A percentile compares a stretch with the other conserved stretches of the same genome.
Evolutionary conservation across 192 early-diverging fungal species (phyloP).

Genomic region (Entophlyctis helioformis): DNA sequence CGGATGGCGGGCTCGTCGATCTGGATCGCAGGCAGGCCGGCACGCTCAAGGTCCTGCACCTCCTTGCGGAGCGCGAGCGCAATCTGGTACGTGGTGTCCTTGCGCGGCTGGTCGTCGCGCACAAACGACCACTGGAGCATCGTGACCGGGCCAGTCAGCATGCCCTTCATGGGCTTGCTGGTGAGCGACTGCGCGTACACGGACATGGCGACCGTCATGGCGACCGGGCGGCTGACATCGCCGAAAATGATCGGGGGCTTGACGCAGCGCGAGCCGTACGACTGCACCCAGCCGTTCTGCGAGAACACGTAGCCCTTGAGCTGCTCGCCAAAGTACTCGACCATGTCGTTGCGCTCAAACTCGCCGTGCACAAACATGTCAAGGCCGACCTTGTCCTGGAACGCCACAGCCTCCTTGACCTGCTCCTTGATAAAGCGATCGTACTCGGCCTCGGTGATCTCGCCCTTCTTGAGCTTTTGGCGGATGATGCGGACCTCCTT

Average conservation of each 20-base stretch:
- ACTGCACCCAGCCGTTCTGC: slow-evolving; percentile 94
- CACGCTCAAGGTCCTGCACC: slow-evolving; percentile 84
- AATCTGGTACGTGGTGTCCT: slow-evolving; percentile 73
- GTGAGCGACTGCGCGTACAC: slow-evolving; percentile 83
- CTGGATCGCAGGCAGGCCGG: slow-evolving; percentile 89
- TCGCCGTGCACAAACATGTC: slow-evolving; percentile 98
- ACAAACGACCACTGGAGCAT: slow-evolving; percentile 99
- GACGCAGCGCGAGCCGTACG: slow-evolving; percentile 92
- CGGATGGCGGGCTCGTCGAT: slow-evolving; percentile 99
- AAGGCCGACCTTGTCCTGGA: slow-evolving; percentile 80
- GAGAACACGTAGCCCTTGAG: slow-evolving; percentile 90
- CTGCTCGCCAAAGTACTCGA: slow-evolving; percentile 95
- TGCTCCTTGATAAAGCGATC: slow-evolving; percentile 72
- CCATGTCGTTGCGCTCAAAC: slow-evolving; percentile 75
- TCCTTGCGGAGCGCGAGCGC: slow-evolving; percentile 94
- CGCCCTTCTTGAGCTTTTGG: slow-evolving; percentile 79
- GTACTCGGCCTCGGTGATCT: slow-evolving; percentile 56
- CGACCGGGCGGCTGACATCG: slow-evolving; percentile 77
- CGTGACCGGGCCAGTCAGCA: slow-evolving; percentile 97
- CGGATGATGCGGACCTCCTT: slow-evolving; percentile 90
- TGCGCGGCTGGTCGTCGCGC: slow-evolving; percentile 88
- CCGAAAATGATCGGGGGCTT: slow-evolving; percentile 97
- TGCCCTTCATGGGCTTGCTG: slow-evolving; percentile 91
- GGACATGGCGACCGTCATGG: slow-evolving; percentile 87
- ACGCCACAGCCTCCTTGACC: slow-evolving; percentile 70